A percentile compares a stretch with the other conserved stretches of the same genome.
These are phyloP conservation scores for Backusella psychrophila DNA, from an alignment of 192 early-diverging fungal genomes.

Conservation along the genomic window DNA sequence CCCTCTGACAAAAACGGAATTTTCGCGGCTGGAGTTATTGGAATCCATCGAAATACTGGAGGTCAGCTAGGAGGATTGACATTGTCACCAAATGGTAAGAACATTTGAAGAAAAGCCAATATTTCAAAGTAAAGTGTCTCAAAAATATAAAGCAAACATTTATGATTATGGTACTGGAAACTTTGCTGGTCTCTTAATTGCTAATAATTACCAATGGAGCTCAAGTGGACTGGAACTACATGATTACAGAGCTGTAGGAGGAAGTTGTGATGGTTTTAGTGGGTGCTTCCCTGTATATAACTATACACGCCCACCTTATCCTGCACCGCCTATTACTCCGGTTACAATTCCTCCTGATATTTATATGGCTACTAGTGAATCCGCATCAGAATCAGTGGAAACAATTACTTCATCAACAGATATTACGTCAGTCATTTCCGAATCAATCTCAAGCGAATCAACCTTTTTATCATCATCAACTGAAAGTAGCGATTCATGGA, in stretches of 20 bases:
- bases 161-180: not conserved
- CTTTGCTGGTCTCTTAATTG: slow-evolving; percentile 3
- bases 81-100: slow-evolving; percentile 5
- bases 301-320: not conserved
- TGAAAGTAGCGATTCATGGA: not conserved
- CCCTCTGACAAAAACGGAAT: not conserved
- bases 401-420: not conserved
- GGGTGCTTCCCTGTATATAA: not conserved
- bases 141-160: not conserved
- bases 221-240: slow-evolving; percentile 9
- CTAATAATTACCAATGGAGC: not conserved
- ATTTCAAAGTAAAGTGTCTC: not conserved
- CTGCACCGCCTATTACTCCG: not conserved
- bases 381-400: not conserved
- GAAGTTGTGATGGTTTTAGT: not conserved
- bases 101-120: not conserved
- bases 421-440: not conserved
- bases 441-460: not conserved
- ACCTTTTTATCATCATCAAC: not conserved
- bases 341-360: not conserved
- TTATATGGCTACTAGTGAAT: too few relatives aligned
- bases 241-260: slow-evolving; percentile 1
- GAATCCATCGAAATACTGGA: not conserved
- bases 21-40: not conserved
- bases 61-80: not conserved